A percentile compares a stretch with the other conserved stretches of the same genome.
phyloP scores from a whole-genome alignment of 2,329 filamentous ascomycete species.

The Dendryphion nanum region DNA sequence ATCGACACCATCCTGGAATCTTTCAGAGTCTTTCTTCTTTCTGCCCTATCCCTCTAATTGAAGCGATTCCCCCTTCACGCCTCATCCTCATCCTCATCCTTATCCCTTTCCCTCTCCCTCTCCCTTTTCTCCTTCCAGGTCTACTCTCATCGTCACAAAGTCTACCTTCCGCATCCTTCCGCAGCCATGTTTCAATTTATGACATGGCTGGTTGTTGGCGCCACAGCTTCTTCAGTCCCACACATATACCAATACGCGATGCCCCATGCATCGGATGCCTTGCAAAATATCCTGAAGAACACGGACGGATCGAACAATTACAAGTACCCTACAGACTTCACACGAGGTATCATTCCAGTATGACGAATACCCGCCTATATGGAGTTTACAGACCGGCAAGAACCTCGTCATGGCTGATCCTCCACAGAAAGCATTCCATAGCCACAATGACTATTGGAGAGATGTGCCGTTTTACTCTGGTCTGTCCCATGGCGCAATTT shows the following conservation, averaged over 20 bases:
- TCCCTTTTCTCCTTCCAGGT: too few relatives aligned
- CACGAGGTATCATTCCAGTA: conserved; percentile 58
- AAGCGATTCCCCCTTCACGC: too few relatives aligned
- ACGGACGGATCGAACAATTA: conserved; percentile 54
- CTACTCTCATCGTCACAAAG: too few relatives aligned
- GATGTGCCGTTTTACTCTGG: conserved; percentile 51
- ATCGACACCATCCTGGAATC: too few relatives aligned
- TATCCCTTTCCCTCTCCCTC: too few relatives aligned
- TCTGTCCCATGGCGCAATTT: conserved; percentile 56
- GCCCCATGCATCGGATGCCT: conserved; percentile 43
- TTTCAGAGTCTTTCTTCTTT: too few relatives aligned
- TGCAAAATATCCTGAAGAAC: conserved; percentile 58
- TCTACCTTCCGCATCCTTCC: too few relatives aligned
- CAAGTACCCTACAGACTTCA: conserved; percentile 61
- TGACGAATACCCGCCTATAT: conserved; percentile 14
- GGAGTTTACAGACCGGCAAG: background rate
- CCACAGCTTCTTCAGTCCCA: conserved; percentile 12
- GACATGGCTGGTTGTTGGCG: background rate
- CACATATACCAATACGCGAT: too few relatives aligned
- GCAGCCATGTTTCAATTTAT: too few relatives aligned
- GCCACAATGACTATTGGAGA: conserved; percentile 25
- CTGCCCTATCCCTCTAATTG: too few relatives aligned
- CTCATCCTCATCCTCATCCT: too few relatives aligned
- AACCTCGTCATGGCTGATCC: background rate
- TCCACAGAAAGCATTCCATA: conserved; percentile 2